Evolutionary conservation across 139 green algal genomes (phyloP).

Genomic region (Coelastrella sp.): DNA sequence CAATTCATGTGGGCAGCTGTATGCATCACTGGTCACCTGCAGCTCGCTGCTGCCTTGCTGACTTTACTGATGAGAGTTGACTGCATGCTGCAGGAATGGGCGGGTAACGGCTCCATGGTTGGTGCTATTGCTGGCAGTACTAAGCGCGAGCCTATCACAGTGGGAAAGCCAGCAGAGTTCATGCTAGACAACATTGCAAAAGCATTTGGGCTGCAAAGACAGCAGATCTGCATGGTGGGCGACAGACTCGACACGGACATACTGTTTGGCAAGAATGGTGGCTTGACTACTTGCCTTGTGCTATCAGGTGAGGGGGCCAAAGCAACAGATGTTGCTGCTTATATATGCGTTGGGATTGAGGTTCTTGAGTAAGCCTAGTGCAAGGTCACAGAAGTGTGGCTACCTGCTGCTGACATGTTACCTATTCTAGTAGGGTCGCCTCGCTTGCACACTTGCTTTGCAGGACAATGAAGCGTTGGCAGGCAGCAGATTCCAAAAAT

Average conservation of each 20-base stretch:
- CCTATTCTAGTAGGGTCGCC: too few relatives aligned
- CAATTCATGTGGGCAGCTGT: too few relatives aligned
- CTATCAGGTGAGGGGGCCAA: constrained; percentile 65
- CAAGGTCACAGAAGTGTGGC: too few relatives aligned
- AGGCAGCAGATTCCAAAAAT: too few relatives aligned
- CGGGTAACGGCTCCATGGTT: constrained; percentile 97
- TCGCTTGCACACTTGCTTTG: too few relatives aligned
- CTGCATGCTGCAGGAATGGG: constrained; percentile 58
- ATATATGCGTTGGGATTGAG: too few relatives aligned
- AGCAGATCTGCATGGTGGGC: constrained; percentile 99
- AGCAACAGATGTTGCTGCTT: too few relatives aligned
- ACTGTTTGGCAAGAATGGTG: constrained; percentile 97
- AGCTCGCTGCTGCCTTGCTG: not conserved
- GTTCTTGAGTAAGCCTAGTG: too few relatives aligned
- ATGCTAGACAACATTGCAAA: constrained; percentile 97
- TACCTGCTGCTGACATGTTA: too few relatives aligned
- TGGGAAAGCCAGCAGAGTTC: constrained; percentile 96
- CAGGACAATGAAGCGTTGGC: too few relatives aligned
- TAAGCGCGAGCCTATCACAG: constrained; percentile 92
- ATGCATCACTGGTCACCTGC: not conserved
- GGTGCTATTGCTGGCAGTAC: constrained; percentile 94
- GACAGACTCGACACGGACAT: constrained; percentile 99
- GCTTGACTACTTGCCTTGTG: constrained; percentile 90
- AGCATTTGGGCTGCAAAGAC: constrained; percentile 69
- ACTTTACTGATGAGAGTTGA: not conserved